These are phyloP conservation scores for Neurospora intermedia DNA, from an alignment of 495 filamentous ascomycete species.

Conservation along the genomic window DNA sequence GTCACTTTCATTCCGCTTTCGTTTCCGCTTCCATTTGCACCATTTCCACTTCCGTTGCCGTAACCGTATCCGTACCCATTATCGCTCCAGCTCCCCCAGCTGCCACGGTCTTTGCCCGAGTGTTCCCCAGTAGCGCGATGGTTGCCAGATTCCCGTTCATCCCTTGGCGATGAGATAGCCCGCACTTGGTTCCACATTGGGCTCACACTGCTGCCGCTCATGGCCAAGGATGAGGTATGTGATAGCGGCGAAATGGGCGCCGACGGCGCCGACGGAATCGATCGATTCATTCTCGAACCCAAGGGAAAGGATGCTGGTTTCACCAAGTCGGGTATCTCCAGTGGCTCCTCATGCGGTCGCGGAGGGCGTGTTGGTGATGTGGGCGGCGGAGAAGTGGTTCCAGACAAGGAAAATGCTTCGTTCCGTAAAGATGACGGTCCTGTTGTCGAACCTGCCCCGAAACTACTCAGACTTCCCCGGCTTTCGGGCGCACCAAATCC, in stretches of 20 bases:
- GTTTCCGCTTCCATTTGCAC: background rate
- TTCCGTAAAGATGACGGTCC: slow-evolving; percentile 12
- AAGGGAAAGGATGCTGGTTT: slow-evolving; percentile 12
- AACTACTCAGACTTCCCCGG: slow-evolving; percentile 4
- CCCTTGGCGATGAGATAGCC: background rate
- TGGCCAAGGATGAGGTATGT: background rate
- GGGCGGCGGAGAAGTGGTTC: background rate
- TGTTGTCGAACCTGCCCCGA: background rate
- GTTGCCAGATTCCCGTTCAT: background rate
- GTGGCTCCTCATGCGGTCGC: slow-evolving; percentile 19
- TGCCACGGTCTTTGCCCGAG: background rate
- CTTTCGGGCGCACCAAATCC: background rate
- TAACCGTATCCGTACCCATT: background rate
- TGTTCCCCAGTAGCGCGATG: background rate
- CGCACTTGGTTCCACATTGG: background rate
- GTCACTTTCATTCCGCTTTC: background rate
- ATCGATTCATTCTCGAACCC: slow-evolving; percentile 13
- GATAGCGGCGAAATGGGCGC: background rate
- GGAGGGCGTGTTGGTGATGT: slow-evolving; percentile 19
- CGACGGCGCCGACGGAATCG: slow-evolving; percentile 7
- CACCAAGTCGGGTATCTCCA: slow-evolving; percentile 23
- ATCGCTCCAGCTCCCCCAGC: background rate
- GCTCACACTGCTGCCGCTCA: slow-evolving; percentile 4
- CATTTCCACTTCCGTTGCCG: background rate
- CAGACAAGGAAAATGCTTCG: slow-evolving; percentile 2